Evolutionary conservation across 495 filamentous ascomycete species (phyloP).

Genomic region (Penicillium flavigenum): DNA sequence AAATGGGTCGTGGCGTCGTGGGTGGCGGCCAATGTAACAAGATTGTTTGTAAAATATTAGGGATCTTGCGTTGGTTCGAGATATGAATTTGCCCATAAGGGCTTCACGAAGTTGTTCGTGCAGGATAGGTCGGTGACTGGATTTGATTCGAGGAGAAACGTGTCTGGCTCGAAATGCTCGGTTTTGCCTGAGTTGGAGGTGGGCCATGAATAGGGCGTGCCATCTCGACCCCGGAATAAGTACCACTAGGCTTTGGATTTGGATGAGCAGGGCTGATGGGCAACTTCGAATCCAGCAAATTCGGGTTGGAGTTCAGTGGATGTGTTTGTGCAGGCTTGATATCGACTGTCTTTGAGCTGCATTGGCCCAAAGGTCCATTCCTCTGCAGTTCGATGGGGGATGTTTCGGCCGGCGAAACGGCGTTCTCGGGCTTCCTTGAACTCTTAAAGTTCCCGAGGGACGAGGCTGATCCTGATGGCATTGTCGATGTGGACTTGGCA

Average conservation of each 20-base stretch:
- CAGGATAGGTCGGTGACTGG: neutral
- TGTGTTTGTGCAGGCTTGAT: neutral
- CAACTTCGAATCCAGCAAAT: constrained; percentile 2
- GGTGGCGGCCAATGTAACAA: constrained; percentile 12
- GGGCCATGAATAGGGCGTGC: neutral
- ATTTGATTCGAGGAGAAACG: neutral
- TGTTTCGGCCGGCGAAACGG: neutral
- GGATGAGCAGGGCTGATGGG: constrained; percentile 8
- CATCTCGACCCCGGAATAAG: neutral
- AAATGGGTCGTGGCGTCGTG: constrained; percentile 23
- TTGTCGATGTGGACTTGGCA: neutral
- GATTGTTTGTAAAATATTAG: constrained; percentile 11
- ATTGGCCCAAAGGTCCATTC: too few species aligned
- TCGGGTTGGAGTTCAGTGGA: neutral
- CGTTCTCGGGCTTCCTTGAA: neutral
- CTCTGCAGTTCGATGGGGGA: neutral
- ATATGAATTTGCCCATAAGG: neutral
- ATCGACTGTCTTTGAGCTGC: neutral
- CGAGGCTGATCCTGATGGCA: neutral
- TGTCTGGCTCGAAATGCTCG: neutral
- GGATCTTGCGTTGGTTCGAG: constrained; percentile 1
- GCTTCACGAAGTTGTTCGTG: neutral
- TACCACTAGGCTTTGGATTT: neutral
- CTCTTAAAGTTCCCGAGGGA: neutral
- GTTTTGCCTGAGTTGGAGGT: neutral